These are phyloP conservation scores for Papilionanthe hybrid DNA, from an alignment of 116 monocot species.

Conservation along the genomic window DNA sequence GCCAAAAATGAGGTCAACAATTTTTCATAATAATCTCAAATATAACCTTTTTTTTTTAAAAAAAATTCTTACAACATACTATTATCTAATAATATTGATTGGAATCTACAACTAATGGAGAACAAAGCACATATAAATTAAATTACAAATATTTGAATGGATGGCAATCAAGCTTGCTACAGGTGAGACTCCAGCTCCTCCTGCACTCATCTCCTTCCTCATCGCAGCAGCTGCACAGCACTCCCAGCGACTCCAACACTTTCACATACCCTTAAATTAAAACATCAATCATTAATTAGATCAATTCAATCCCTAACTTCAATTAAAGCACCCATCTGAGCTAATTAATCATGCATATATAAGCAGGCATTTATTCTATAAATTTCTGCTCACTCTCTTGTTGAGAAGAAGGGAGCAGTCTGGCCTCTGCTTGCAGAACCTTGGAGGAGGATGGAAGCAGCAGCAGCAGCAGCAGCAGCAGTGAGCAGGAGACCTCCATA, in stretches of 20 bases:
- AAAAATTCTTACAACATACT: no score
- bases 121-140: no score
- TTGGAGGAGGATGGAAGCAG: no score
- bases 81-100: no score
- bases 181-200: slow-evolving; percentile 5
- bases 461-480: no score
- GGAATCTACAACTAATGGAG: no score
- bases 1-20: no score
- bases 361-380: background rate
- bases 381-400: slow-evolving; percentile 10
- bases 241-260: slow-evolving; percentile 13
- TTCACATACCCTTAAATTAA: slow-evolving; percentile 8
- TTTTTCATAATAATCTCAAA: no score
- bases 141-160: slow-evolving; percentile 10
- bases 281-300: background rate
- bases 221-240: slow-evolving; percentile 21
- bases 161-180: slow-evolving; percentile 17
- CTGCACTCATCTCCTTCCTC: slow-evolving; percentile 8
- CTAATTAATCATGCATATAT: background rate
- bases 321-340: background rate
- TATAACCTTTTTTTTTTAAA: no score
- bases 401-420: slow-evolving; percentile 3
- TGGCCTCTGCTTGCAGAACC: slow-evolving; percentile 4
- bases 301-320: background rate
- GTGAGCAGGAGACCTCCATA: no score